phyloP scores from a whole-genome alignment of 106 monocot genomes.

The Dendrobium catenatum region DNA sequence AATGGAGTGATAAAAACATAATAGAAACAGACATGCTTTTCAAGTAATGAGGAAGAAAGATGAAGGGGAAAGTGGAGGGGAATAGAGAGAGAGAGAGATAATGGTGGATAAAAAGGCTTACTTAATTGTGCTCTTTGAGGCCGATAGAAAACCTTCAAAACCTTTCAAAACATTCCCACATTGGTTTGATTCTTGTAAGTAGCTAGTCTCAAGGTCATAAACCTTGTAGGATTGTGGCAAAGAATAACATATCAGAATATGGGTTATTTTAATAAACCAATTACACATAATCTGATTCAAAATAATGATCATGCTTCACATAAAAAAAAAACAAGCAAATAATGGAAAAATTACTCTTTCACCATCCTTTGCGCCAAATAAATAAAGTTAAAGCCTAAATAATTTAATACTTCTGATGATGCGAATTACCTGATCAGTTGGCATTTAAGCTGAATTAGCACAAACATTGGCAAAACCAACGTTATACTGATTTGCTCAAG shows the following conservation, averaged over 20 bases:
- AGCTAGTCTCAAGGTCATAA: constrained; percentile 89
- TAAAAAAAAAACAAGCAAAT: neutral
- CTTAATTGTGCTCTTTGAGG: constrained; percentile 77
- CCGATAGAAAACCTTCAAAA: constrained; percentile 89
- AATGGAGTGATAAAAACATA: neutral
- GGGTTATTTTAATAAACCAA: neutral
- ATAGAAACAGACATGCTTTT: neutral
- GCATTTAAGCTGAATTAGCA: neutral
- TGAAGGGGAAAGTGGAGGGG: neutral
- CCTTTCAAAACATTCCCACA: constrained; percentile 90
- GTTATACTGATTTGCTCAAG: neutral
- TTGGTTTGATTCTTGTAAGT: constrained; percentile 87
- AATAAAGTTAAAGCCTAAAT: neutral
- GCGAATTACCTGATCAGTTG: neutral
- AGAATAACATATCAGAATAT: neutral
- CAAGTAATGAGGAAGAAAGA: neutral
- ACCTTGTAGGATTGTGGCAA: constrained; percentile 36
- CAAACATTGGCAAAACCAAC: neutral
- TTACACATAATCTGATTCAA: neutral
- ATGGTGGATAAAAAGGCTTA: constrained; percentile 14
- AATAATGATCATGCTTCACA: neutral
- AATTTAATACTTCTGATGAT: neutral
- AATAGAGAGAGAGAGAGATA: neutral
- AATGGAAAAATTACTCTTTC: neutral
- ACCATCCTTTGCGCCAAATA: neutral